These are phyloP conservation scores for Leccinum boreale DNA, from an alignment of 768 basidiomycete genomes.

Conservation along the genomic window DNA sequence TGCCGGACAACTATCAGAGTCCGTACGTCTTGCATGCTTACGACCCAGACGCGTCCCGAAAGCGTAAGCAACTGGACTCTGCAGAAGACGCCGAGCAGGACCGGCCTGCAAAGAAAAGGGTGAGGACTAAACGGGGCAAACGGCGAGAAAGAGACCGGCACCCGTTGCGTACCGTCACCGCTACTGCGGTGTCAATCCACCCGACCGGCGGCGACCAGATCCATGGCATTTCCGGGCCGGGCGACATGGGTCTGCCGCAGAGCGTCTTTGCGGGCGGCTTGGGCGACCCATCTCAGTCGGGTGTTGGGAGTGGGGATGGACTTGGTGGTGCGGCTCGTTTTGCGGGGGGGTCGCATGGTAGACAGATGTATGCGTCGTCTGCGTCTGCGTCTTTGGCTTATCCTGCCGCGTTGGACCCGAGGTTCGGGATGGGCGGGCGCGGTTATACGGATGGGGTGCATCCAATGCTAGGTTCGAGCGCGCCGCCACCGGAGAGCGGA, in stretches of 20 bases:
- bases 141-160: slow-evolving; percentile 10
- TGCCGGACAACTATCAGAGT: slow-evolving; percentile 41
- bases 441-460: neutral
- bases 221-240: slow-evolving; percentile 17
- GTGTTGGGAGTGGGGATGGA: slow-evolving; percentile 16
- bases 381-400: slow-evolving; percentile 16
- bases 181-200: neutral
- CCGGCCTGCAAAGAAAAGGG: slow-evolving; percentile 22
- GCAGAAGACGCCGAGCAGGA: slow-evolving; percentile 13
- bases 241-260: slow-evolving; percentile 18
- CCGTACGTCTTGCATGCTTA: slow-evolving; percentile 32
- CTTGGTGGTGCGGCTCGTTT: slow-evolving; percentile 18
- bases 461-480: neutral
- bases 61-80: slow-evolving; percentile 36
- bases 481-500: neutral
- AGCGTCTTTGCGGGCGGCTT: slow-evolving; percentile 5
- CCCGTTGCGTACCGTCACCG: neutral
- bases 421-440: neutral
- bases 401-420: slow-evolving; percentile 12
- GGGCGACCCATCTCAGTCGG: slow-evolving; percentile 19
- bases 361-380: slow-evolving; percentile 1
- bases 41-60: slow-evolving; percentile 27
- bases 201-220: slow-evolving; percentile 12
- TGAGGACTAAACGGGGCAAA: slow-evolving; percentile 27
- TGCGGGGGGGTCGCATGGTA: neutral